Percentiles rank a stretch among this genome's conserved stretches.
phyloP scores from a whole-genome alignment of 345 rosid genomes.

The Noccaea bulbosa region DNA sequence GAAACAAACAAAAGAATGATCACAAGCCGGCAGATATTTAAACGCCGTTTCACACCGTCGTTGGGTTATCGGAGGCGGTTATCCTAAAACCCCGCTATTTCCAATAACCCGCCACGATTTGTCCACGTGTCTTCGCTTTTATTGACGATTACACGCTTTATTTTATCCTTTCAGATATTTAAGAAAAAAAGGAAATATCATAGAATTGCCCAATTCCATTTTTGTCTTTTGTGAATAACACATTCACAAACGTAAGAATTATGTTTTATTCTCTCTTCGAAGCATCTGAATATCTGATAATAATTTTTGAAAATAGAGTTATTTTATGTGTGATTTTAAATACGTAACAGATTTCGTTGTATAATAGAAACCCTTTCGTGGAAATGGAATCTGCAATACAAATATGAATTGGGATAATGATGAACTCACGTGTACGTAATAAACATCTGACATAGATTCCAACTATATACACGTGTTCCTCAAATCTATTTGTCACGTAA shows the following conservation, averaged over 20 bases:
- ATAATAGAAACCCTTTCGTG: background rate
- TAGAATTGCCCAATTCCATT: background rate
- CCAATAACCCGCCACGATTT: constrained; percentile 12
- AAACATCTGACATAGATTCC: constrained; percentile 33
- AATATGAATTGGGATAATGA: constrained; percentile 8
- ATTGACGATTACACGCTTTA: background rate
- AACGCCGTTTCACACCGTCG: constrained; percentile 43
- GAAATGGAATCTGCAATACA: background rate
- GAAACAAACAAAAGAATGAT: background rate
- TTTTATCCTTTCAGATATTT: background rate
- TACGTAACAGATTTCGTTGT: constrained; percentile 5
- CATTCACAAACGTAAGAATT: background rate
- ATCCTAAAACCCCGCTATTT: constrained; percentile 37
- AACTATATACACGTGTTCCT: constrained; percentile 11
- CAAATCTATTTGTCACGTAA: background rate
- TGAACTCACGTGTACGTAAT: constrained; percentile 38
- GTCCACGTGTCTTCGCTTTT: constrained; percentile 32
- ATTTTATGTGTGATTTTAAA: background rate
- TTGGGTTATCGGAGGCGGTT: constrained; percentile 35
- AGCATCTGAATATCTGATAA: too few relatives aligned
- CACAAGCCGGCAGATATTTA: constrained; percentile 32
- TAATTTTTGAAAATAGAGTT: too few relatives aligned
- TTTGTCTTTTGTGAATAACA: background rate
- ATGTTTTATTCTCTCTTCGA: background rate
- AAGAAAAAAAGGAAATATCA: background rate